Conservation (phyloP, 2,329 filamentous ascomycete genomes). For the Blumeriella jaapii region DNA sequence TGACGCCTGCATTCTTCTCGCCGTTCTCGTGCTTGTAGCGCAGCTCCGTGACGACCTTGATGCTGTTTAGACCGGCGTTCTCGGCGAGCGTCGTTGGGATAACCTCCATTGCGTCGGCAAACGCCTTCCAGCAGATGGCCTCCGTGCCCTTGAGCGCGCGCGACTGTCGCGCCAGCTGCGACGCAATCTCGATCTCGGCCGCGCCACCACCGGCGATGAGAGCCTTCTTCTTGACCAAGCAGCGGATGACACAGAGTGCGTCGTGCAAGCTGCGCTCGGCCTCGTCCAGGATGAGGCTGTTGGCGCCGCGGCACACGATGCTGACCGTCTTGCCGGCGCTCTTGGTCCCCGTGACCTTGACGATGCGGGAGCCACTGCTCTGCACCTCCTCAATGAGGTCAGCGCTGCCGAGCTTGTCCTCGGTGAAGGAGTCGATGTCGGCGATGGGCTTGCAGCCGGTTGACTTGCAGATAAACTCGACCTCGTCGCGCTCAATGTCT, state of each 20-base stretch:
- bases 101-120: slow-evolving; percentile 94
- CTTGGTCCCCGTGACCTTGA: slow-evolving; percentile 90
- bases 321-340: slow-evolving; percentile 79
- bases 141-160: slow-evolving; percentile 83
- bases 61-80: slow-evolving; percentile 94
- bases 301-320: slow-evolving; percentile 88
- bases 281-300: slow-evolving; percentile 88
- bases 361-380: slow-evolving; percentile 77
- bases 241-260: slow-evolving; percentile 92
- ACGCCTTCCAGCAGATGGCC: slow-evolving; percentile 97
- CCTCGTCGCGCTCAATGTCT: slow-evolving; percentile 96
- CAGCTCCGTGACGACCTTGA: slow-evolving; percentile 95
- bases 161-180: slow-evolving; percentile 70
- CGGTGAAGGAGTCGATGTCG: slow-evolving; percentile 95
- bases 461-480: slow-evolving; percentile 98
- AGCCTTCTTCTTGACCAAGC: slow-evolving; percentile 98
- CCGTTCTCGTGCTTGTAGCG: slow-evolving; percentile 89
- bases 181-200: slow-evolving; percentile 91
- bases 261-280: slow-evolving; percentile 95
- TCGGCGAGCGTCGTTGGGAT: slow-evolving; percentile 94
- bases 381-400: slow-evolving; percentile 91
- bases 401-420: slow-evolving; percentile 91
- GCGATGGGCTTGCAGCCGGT: slow-evolving; percentile 98
- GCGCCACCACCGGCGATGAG: slow-evolving; percentile 94
- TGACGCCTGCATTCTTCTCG: slow-evolving; percentile 92